Percentiles rank a stretch among this genome's conserved stretches.
Conservation (phyloP, 345 rosid genomes). For the Sisymbrium irio region DNA sequence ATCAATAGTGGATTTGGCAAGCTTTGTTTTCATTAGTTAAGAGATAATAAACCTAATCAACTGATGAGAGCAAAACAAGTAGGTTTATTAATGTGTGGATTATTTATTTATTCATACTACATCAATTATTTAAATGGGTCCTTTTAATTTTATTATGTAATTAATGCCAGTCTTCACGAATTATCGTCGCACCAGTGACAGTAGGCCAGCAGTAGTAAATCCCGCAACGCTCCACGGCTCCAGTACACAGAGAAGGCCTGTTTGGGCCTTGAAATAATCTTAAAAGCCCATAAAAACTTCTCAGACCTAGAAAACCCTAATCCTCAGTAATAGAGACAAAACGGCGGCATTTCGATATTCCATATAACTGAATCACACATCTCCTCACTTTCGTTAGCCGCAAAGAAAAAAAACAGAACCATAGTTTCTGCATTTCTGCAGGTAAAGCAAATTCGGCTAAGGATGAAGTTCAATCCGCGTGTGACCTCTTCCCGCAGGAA, state of each 20-base stretch:
- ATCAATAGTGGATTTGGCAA: neutral
- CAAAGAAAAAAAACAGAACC: constrained; percentile 10
- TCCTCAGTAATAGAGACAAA: neutral
- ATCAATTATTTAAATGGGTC: no score
- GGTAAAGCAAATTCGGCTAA: neutral
- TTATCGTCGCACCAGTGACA: no score
- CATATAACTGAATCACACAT: neutral
- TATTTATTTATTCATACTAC: no score
- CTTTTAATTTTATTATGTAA: no score
- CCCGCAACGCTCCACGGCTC: no score
- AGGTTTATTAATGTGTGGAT: neutral
- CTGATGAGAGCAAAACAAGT: neutral
- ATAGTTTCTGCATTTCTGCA: neutral
- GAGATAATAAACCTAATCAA: neutral
- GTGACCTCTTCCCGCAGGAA: constrained; percentile 68
- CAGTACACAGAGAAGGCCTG: no score
- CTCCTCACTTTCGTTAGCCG: neutral
- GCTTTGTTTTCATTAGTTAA: neutral
- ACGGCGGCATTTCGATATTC: neutral
- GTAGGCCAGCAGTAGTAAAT: no score
- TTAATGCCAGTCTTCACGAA: no score
- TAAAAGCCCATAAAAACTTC: neutral
- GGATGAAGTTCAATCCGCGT: constrained; percentile 66
- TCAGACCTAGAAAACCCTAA: constrained; percentile 4
- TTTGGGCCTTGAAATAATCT: neutral